These are phyloP conservation scores for Colletotrichum tamarilloi DNA, from an alignment of 2,329 filamentous ascomycete species.

Conservation along the genomic window DNA sequence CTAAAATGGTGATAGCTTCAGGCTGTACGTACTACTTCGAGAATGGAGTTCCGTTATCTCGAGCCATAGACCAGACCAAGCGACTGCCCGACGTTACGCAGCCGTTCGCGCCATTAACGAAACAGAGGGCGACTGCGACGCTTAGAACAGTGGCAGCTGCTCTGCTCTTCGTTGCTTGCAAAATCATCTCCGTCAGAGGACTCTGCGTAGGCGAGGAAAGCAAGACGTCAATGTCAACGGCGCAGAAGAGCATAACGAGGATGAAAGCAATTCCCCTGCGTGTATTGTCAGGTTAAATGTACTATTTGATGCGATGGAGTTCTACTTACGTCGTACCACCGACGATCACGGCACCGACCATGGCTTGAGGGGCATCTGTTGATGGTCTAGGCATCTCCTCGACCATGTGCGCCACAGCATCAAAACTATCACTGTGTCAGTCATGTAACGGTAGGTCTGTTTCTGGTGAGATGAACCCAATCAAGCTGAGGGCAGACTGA, in stretches of 20 bases:
- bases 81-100: constrained; percentile 49
- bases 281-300: neutral
- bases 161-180: constrained; percentile 41
- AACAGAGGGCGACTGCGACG: constrained; percentile 41
- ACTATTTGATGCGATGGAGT: rapidly evolving
- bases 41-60: constrained; percentile 43
- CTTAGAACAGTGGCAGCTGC: constrained; percentile 44
- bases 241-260: constrained; percentile 56
- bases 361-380: constrained; percentile 47
- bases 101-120: constrained; percentile 44
- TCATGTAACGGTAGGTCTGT: no score
- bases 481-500: constrained; percentile 49
- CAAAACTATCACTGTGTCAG: constrained; percentile 41
- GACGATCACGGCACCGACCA: constrained; percentile 47
- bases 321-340: constrained; percentile 52
- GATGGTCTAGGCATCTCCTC: constrained; percentile 47
- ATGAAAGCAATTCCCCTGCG: constrained; percentile 50
- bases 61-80: constrained; percentile 52
- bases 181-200: constrained; percentile 54
- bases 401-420: constrained; percentile 46
- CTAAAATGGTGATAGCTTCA: neutral
- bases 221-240: constrained; percentile 51
- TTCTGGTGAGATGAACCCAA: constrained; percentile 45
- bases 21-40: constrained; percentile 5
- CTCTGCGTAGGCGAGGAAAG: constrained; percentile 53